These are phyloP conservation scores for Guillardia theta DNA, from an alignment of 78 protist species.

Conservation along the genomic window DNA sequence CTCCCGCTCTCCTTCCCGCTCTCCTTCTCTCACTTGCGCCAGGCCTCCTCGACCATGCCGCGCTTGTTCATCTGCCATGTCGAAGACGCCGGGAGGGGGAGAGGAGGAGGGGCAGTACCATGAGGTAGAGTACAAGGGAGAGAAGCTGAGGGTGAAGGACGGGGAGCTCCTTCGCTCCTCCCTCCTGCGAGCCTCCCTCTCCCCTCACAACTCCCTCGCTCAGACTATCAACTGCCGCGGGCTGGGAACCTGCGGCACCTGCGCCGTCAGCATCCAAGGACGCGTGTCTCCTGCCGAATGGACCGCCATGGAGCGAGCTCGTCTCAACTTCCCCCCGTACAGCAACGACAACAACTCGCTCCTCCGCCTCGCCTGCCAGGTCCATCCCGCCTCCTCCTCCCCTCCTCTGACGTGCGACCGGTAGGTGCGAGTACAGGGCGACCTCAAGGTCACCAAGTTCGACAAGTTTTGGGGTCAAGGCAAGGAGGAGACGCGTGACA, in stretches of 20 bases:
- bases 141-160: too few relatives aligned
- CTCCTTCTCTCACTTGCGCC: too few relatives aligned
- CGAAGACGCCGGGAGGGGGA: too few relatives aligned
- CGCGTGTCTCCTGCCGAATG: neutral
- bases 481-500: neutral
- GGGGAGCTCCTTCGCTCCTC: too few relatives aligned
- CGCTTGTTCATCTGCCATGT: too few relatives aligned
- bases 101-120: too few relatives aligned
- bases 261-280: neutral
- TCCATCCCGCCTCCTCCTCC: too few relatives aligned
- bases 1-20: too few relatives aligned
- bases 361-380: conserved; percentile 20
- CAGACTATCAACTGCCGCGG: conserved; percentile 40
- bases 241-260: conserved; percentile 40
- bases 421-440: neutral
- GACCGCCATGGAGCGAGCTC: neutral
- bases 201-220: neutral
- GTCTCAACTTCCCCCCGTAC: neutral
- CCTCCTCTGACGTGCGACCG: neutral
- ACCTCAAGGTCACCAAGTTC: neutral
- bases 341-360: neutral
- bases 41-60: too few relatives aligned
- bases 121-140: too few relatives aligned
- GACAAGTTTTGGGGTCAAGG: neutral
- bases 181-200: too few relatives aligned